Conservation (phyloP, 495 filamentous ascomycete species). For the Penicillium antarcticum region DNA sequence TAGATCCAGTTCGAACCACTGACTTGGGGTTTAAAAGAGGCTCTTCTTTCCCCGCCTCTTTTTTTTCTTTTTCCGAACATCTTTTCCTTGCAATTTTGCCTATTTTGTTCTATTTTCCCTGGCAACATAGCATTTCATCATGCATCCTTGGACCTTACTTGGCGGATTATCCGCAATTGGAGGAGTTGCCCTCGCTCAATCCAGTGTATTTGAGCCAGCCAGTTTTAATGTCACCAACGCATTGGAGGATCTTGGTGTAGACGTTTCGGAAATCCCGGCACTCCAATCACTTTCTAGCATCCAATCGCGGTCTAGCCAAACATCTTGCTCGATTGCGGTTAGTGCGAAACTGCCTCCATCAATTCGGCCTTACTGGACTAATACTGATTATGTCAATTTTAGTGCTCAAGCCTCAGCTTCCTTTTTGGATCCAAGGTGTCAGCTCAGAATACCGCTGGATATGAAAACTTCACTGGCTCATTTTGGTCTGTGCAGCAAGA, state of each 20-base stretch:
- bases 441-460: constrained; percentile 6
- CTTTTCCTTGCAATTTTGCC: background rate
- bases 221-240: constrained; percentile 15
- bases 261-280: constrained; percentile 14
- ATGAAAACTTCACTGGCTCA: constrained; percentile 18
- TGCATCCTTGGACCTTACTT: constrained; percentile 7
- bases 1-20: background rate
- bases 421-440: constrained; percentile 13
- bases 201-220: constrained; percentile 4
- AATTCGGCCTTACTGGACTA: too few species aligned
- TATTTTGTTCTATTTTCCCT: background rate
- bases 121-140: background rate
- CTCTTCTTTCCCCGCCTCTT: background rate
- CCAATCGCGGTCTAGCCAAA: constrained; percentile 8
- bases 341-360: background rate
- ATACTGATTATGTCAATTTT: background rate
- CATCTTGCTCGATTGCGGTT: constrained; percentile 10
- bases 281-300: constrained; percentile 6
- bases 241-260: constrained; percentile 9
- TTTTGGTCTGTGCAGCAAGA: constrained; percentile 51
- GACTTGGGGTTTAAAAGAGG: background rate
- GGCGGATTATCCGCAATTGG: constrained; percentile 9
- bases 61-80: background rate
- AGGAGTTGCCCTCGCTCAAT: background rate
- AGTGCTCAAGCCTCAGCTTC: constrained; percentile 16